phyloP scores from a whole-genome alignment of 2,329 filamentous ascomycete genomes.

The Diaporthe velutina region DNA sequence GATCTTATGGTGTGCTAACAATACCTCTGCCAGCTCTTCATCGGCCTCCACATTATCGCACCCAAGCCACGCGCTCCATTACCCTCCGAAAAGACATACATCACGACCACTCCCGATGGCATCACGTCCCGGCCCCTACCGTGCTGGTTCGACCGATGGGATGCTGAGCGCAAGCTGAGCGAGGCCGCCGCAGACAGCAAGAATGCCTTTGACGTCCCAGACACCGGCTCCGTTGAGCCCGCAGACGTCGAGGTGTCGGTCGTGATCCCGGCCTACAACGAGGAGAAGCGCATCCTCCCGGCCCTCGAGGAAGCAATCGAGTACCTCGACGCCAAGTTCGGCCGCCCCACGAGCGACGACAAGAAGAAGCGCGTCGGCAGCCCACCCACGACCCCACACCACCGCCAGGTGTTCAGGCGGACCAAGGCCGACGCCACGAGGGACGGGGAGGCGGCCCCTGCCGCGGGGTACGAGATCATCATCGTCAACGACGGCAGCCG shows the following conservation, averaged over 20 bases:
- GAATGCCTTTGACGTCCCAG: conserved; percentile 55
- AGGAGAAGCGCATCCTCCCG: conserved; percentile 83
- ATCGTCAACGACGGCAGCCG: conserved; percentile 91
- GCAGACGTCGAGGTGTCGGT: conserved; percentile 90
- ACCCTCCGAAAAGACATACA: conserved; percentile 87
- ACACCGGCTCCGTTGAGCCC: conserved; percentile 74
- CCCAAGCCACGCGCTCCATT: conserved; percentile 82
- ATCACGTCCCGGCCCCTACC: conserved; percentile 71
- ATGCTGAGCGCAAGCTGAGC: conserved; percentile 68
- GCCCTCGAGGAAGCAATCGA: conserved; percentile 93
- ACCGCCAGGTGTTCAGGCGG: conserved; percentile 52
- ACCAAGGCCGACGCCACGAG: conserved; percentile 40
- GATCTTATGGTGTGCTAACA: background rate
- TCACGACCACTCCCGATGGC: conserved; percentile 78
- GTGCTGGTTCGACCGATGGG: conserved; percentile 88
- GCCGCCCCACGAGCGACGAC: conserved; percentile 56
- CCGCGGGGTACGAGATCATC: conserved; percentile 87
- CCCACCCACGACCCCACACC: conserved; percentile 48
- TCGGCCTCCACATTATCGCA: conserved; percentile 79
- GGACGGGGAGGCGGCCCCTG: conserved; percentile 49
- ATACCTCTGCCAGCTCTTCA: conserved; percentile 67
- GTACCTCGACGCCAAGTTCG: conserved; percentile 85
- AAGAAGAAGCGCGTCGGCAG: conserved; percentile 45
- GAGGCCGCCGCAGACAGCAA: conserved; percentile 54
- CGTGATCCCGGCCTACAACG: conserved; percentile 96